These are phyloP conservation scores for Alternaria sp. DNA, from an alignment of 2,329 filamentous ascomycete species.

Conservation along the genomic window DNA sequence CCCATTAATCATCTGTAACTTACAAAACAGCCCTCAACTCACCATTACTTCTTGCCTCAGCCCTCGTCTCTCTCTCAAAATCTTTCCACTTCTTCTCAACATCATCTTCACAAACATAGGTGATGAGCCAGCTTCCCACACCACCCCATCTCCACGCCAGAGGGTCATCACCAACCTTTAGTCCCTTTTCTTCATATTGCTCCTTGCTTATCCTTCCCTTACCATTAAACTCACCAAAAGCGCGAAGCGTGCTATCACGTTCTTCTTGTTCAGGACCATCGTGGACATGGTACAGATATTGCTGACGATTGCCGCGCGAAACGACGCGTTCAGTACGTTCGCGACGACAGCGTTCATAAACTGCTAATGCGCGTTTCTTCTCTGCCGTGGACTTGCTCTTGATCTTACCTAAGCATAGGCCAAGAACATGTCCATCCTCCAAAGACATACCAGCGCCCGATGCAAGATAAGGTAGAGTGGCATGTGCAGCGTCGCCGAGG, in stretches of 20 bases:
- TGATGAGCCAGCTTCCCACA: slow-evolving; percentile 44
- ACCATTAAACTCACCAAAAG: slow-evolving; percentile 39
- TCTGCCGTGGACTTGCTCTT: slow-evolving; percentile 46
- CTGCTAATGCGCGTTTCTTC: slow-evolving; percentile 47
- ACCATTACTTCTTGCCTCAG: neutral
- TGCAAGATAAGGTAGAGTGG: slow-evolving; percentile 68
- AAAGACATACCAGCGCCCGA: slow-evolving; percentile 65
- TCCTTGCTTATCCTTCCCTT: slow-evolving; percentile 25
- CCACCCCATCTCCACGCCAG: slow-evolving; percentile 48
- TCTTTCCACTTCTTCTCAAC: slow-evolving; percentile 39
- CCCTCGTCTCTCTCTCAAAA: slow-evolving; percentile 16
- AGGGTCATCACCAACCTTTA: slow-evolving; percentile 38
- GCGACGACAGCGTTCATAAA: slow-evolving; percentile 65
- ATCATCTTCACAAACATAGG: slow-evolving; percentile 44
- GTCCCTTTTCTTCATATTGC: slow-evolving; percentile 24
- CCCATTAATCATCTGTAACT: neutral
- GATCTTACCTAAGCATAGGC: slow-evolving; percentile 60
- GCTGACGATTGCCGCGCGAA: slow-evolving; percentile 64
- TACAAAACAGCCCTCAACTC: slow-evolving; percentile 31
- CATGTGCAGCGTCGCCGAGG: slow-evolving; percentile 69
- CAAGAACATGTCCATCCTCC: slow-evolving; percentile 65
- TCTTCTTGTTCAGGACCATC: slow-evolving; percentile 64
- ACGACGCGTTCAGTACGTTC: slow-evolving; percentile 66
- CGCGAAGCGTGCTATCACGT: slow-evolving; percentile 52
- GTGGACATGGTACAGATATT: slow-evolving; percentile 66